Evolutionary conservation across 129 eudicot genomes (phyloP).

Genomic region (Flaveria bidentis): DNA sequence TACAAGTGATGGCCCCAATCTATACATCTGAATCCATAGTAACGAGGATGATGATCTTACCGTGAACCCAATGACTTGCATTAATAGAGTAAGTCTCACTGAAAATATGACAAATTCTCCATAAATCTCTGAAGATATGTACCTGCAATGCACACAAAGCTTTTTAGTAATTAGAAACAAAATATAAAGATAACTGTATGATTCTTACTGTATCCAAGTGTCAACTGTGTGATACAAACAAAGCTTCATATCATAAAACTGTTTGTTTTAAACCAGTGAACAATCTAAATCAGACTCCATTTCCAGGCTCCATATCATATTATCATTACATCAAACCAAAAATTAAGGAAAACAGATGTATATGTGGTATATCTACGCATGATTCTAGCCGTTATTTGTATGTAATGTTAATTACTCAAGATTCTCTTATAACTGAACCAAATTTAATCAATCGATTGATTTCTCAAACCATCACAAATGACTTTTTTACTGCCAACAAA

Average conservation of each 20-base stretch:
- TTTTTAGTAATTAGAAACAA: background rate
- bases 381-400: background rate
- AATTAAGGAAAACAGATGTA: too few relatives aligned
- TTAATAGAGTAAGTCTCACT: conserved; percentile 63
- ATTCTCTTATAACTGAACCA: too few relatives aligned
- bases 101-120: conserved; percentile 67
- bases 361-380: too few relatives aligned
- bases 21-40: conserved; percentile 94
- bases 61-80: conserved; percentile 81
- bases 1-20: conserved; percentile 78
- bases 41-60: conserved; percentile 76
- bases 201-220: background rate
- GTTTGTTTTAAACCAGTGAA: background rate
- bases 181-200: background rate
- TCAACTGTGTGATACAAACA: background rate
- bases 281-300: background rate
- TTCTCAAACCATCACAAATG: too few relatives aligned
- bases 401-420: too few relatives aligned
- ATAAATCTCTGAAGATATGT: conserved; percentile 63
- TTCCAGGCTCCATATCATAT: background rate
- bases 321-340: too few relatives aligned
- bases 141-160: conserved; percentile 44
- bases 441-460: too few relatives aligned
- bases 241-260: background rate
- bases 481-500: too few relatives aligned